Evolutionary conservation across 768 basidiomycete species (phyloP), one percentile per base, ranked within the genome.

Genomic region (Hygrophorus pudorinus): DNA sequence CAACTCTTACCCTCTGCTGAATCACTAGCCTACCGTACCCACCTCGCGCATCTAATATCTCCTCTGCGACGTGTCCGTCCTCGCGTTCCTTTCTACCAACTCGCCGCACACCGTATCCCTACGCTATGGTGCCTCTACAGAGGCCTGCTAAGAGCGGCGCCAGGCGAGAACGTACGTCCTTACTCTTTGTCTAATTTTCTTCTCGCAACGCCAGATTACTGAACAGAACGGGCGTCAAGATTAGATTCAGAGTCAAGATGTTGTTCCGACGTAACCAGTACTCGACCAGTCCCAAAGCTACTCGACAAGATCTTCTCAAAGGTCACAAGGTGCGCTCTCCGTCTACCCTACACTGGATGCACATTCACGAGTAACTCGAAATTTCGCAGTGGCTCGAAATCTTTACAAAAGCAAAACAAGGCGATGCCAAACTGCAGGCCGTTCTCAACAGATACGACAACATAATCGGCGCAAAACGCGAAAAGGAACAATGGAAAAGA

Each of bases 111-210:
- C 58, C 74, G 81, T 16, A 61, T 80, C 20, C 88, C 90, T 2
- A 89, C 86, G 0, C 59, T 84, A 52, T 87, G 85, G 83, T 60
- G 68, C 0, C 63, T 92, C 4, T 93, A 91, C 58, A 72, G 87
- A 16, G 76, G 77, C 3, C 67, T 93, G 11, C 60, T 86, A 38
- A 63, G 69, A 21, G 53, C 70, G 32, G 70, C 83, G 5, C 73
- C 76, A 1, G 68, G 68, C 11, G 68, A 73, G 20, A 65, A 75
- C 55, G 83, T 85, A 52, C 44, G 75, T 57, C 1, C 32, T 35
- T 1, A n/a, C 20, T 27, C n/a, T n/a, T n/a, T n/a, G n/a, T n/a
- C n/a, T n/a, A n/a, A n/a, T n/a, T n/a, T 2, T 33, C 33, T 41
- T n/a, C 11, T 5, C 24, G 2, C 2, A n/a, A 28, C 13, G 35